Conservation (phyloP, 1,284 basidiomycete genomes). For the Malassezia arunalokei region DNA sequence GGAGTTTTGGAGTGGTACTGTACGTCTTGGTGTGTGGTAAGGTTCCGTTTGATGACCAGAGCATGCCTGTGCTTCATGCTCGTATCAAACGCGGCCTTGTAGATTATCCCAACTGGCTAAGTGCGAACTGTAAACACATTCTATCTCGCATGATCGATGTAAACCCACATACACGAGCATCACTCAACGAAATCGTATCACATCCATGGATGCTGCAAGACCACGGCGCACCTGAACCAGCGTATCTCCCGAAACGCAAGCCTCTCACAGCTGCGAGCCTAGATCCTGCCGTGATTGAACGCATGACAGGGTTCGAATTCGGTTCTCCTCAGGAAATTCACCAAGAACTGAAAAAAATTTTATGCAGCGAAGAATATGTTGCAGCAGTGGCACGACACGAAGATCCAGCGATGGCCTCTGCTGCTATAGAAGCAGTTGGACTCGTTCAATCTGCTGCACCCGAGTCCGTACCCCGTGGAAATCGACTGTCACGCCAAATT, state of each 20-base stretch:
- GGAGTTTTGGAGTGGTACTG: slow-evolving; percentile 95
- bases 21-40: slow-evolving; percentile 96
- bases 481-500: slow-evolving; percentile 52
- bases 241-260: slow-evolving; percentile 74
- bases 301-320: slow-evolving; percentile 96
- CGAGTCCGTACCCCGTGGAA: background rate
- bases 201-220: slow-evolving; percentile 95
- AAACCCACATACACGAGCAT: slow-evolving; percentile 71
- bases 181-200: slow-evolving; percentile 69
- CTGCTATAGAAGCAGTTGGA: background rate
- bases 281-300: slow-evolving; percentile 69
- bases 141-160: slow-evolving; percentile 92
- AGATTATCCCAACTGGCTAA: slow-evolving; percentile 94
- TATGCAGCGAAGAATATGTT: slow-evolving; percentile 67
- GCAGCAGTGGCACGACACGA: slow-evolving; percentile 54
- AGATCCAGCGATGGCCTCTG: background rate
- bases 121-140: slow-evolving; percentile 83
- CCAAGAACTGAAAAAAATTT: slow-evolving; percentile 58
- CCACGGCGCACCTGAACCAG: slow-evolving; percentile 64
- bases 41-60: slow-evolving; percentile 97
- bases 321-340: slow-evolving; percentile 77
- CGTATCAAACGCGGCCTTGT: slow-evolving; percentile 97
- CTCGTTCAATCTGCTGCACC: background rate
- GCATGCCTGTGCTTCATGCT: slow-evolving; percentile 94
- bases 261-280: slow-evolving; percentile 76